These are phyloP conservation scores for Solanum corneliomulleri DNA, from an alignment of 257 asterid species.

Conservation along the genomic window DNA sequence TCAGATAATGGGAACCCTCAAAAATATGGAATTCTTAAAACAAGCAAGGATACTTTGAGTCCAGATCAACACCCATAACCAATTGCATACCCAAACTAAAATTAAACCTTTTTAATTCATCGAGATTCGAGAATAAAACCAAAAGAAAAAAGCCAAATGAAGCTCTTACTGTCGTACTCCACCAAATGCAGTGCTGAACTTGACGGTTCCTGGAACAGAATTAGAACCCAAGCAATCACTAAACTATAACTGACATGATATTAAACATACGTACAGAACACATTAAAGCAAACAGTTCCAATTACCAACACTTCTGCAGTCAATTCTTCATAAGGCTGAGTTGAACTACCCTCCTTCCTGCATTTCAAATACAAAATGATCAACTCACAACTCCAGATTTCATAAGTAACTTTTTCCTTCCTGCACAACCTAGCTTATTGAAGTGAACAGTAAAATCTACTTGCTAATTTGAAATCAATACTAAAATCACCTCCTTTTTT, in stretches of 20 bases:
- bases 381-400: background rate
- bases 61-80: background rate
- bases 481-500: conserved; percentile 39
- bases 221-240: background rate
- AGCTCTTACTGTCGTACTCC: conserved; percentile 61
- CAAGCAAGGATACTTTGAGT: background rate
- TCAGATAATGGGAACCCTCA: background rate
- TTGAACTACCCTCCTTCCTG: conserved; percentile 60
- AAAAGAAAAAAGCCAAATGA: background rate
- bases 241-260: background rate
- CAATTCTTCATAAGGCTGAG: conserved; percentile 45
- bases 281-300: background rate
- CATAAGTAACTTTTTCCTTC: background rate
- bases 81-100: background rate
- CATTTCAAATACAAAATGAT: background rate
- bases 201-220: conserved; percentile 34
- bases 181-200: conserved; percentile 43
- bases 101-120: background rate
- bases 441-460: background rate
- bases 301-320: conserved; percentile 59
- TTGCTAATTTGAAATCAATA: background rate
- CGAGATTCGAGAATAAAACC: background rate
- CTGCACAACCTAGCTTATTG: background rate
- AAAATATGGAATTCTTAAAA: background rate
- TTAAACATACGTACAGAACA: background rate